Base-by-base conservation (phyloP, 2,329 filamentous ascomycete genomes). In the Metarhizium album region DNA sequence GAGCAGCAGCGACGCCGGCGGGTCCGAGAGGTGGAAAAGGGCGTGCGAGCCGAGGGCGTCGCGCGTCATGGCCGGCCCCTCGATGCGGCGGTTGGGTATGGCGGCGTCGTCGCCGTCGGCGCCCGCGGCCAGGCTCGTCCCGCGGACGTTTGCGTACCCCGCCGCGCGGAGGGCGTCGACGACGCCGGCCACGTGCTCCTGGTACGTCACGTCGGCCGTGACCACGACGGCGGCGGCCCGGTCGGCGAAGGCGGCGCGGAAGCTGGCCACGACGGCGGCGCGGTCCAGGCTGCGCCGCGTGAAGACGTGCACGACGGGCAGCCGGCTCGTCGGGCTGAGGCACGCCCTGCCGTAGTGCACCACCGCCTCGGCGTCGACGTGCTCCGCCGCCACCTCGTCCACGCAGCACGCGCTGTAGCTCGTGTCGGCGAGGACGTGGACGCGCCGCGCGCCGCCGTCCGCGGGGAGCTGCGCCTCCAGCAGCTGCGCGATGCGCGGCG, bases 381-480 rank as follows among this genome's bases (percentile, higher is more conserved):
- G 93, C 66, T 98, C 90, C 2, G 93, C 93, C 0, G 93, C 93
- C 40, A 97, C 84, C 70, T 98, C 93, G 62, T 98, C 93, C 18
- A 97, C 90, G 62, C 93, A 98, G 70, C 93, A 98, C 0, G 91
- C 85, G 53, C 93, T 94, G 68, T 97, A 98, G 2, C 91, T 96
- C 2, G 93, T 97, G 67, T 98, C 93, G 31, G 86, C 93, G 18
- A 98, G 74, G 53, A 98, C 90, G 59, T 87, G 95, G 48, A 97
- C 74, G 54, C 75, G 64, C 50, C 50, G 57, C 42, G 48, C 23
- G 40, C 13, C 16, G 24, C 35, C 42, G 33, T 13, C 48, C 42
- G 35, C 42, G 1, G 49, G 23, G 2, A 70, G 56, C 47, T 67
- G 63, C 7, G 54, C 53, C 0, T 53, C 51, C 2, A 72, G 68